phyloP scores from a whole-genome alignment of 352 stramenopile species.

The Globisporangium iwayamae region DNA sequence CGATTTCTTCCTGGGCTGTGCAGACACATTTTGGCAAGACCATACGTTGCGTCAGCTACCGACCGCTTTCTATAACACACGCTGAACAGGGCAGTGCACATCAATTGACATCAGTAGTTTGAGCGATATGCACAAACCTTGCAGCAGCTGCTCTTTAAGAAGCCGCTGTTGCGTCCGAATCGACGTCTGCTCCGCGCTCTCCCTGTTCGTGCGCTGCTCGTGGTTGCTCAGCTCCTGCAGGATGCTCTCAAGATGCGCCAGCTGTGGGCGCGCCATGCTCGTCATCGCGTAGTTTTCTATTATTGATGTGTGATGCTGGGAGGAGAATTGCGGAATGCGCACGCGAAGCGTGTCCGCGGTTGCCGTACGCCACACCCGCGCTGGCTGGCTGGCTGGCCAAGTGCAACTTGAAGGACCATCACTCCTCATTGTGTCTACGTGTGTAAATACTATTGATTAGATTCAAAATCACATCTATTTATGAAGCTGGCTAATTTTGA shows the following conservation, averaged over 20 bases:
- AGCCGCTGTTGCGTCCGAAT: slow-evolving; percentile 42
- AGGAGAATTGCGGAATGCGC: slow-evolving; percentile 11
- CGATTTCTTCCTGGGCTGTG: slow-evolving; percentile 59
- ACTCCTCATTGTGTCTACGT: slow-evolving; percentile 1
- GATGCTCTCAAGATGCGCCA: slow-evolving; percentile 51
- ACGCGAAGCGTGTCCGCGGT: too few relatives aligned
- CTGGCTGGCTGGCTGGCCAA: background rate
- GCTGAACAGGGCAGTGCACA: background rate
- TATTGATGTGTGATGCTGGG: background rate
- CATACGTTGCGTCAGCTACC: background rate
- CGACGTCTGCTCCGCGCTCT: slow-evolving; percentile 46
- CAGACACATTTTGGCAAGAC: background rate
- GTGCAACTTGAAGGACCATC: slow-evolving; percentile 15
- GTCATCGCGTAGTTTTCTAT: background rate
- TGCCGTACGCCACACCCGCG: background rate
- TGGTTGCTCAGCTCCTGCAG: slow-evolving; percentile 48
- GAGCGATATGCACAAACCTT: slow-evolving; percentile 22
- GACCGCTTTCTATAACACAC: background rate
- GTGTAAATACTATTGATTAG: background rate
- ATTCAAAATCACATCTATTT: background rate
- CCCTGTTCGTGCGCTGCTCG: slow-evolving; percentile 40
- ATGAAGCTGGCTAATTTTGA: too few relatives aligned
- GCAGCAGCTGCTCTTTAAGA: slow-evolving; percentile 49
- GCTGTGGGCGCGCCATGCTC: slow-evolving; percentile 16
- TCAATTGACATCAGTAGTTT: background rate